Base-by-base conservation (phyloP, 2,329 filamentous ascomycete genomes). In the Claviceps monticola region DNA sequence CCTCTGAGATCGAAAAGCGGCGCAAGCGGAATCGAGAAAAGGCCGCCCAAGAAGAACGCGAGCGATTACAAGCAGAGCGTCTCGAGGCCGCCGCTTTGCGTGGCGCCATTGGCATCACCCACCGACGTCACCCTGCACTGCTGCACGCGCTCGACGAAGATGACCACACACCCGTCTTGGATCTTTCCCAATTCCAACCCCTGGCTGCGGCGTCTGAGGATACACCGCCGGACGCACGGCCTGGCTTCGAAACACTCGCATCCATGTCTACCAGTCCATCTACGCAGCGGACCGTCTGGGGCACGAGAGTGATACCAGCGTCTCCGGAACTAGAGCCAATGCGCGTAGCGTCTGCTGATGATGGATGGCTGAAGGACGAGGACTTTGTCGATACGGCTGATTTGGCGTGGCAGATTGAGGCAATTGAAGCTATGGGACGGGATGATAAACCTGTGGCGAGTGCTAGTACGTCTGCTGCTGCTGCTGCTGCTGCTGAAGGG, bases 291-390 rank as follows among this genome's bases (percentile, higher is more conserved):
- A 97, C 91, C 0, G 88, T 97, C 0, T 97, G 91, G 91, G 91
- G 91, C n/a, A 97, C 91, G 0, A 75, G 79, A 3, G 80, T 78
- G 0, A 70, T 95, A 2, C 71, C 80, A 0, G 70, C 69, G 1
- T 82, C 80, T 3, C 80, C 82, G 2, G 75, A 78, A 11, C 60
- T 80, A 29, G 67, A 67, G 29, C 64, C 74, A 2, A 55, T 67
- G 1, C 53, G 50, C n/a, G 11, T 59, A 34, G 9, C 8, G 64
- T 54, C 55, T 4, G 52, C 50, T 9, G 80, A 89, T 55, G 90
- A 96, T 63, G 91, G 90, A 0, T 96, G 90, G 90, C 71, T 91
- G 16, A 83, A 86, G 59, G 88, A 83, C 1, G 87, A 95, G 60
- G 82, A 84, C 53, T 80, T 95, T 52, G 64, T 95, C 16, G 72